Percentiles rank a stretch among this genome's conserved stretches.
Evolutionary conservation across 2,329 filamentous ascomycete genomes (phyloP).

Genomic region (Metarhizium album): DNA sequence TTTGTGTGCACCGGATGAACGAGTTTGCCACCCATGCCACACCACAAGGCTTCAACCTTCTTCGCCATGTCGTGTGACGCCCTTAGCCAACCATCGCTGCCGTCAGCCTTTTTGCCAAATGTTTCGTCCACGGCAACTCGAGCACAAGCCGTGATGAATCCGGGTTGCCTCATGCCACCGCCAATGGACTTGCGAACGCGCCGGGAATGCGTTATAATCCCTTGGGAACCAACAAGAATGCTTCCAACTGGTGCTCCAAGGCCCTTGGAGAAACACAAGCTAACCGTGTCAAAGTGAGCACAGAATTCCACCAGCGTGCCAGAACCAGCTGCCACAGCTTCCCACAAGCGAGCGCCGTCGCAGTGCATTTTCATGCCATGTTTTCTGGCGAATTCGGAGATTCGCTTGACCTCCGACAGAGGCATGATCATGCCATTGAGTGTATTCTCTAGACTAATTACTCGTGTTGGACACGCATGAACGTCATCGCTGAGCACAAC

Average conservation of each 20-base stretch:
- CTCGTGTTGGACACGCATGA: slow-evolving; percentile 66
- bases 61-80: slow-evolving; percentile 52
- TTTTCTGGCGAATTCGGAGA: slow-evolving; percentile 56
- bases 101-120: slow-evolving; percentile 27
- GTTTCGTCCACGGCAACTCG: slow-evolving; percentile 51
- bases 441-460: slow-evolving; percentile 82
- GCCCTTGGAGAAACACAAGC: slow-evolving; percentile 72
- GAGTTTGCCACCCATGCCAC: slow-evolving; percentile 55
- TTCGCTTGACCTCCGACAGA: slow-evolving; percentile 56
- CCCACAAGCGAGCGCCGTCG: slow-evolving; percentile 74
- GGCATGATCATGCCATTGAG: slow-evolving; percentile 71
- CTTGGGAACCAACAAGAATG: slow-evolving; percentile 49
- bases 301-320: slow-evolving; percentile 58
- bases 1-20: slow-evolving; percentile 71
- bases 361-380: slow-evolving; percentile 60
- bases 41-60: slow-evolving; percentile 60
- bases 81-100: slow-evolving; percentile 45
- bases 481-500: slow-evolving; percentile 58
- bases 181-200: slow-evolving; percentile 59
- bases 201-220: slow-evolving; percentile 27
- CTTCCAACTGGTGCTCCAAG: slow-evolving; percentile 73
- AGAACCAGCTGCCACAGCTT: slow-evolving; percentile 62
- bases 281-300: slow-evolving; percentile 61
- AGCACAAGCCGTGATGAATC: slow-evolving; percentile 61
- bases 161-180: slow-evolving; percentile 63